phyloP scores from a whole-genome alignment of 345 rosid genomes.

The Eucalyptus paniculata region DNA sequence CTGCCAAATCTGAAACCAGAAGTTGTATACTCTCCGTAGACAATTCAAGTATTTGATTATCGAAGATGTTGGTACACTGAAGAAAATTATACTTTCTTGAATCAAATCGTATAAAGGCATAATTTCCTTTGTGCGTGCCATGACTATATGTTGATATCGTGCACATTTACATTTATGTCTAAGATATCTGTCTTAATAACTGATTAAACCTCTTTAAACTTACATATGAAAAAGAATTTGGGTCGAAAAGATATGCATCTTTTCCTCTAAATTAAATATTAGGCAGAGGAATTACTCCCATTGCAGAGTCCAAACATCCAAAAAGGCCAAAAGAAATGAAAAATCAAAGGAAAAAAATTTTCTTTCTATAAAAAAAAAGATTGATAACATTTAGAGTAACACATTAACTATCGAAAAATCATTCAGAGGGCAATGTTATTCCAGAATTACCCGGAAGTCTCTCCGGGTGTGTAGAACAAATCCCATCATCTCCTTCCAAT shows the following conservation, averaged over 20 bases:
- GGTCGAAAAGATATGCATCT: not conserved
- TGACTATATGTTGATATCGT: not conserved
- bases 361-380: not conserved
- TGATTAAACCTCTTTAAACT: not conserved
- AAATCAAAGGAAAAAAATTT: not conserved
- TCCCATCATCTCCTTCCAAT: slow-evolving; percentile 77
- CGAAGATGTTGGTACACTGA: not conserved
- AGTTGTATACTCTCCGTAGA: not conserved
- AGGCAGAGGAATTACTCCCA: not conserved
- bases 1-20: not conserved
- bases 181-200: not conserved
- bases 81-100: not conserved
- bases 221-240: not conserved
- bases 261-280: not conserved
- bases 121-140: not conserved
- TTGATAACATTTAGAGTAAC: not conserved
- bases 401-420: not conserved
- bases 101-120: not conserved
- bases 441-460: slow-evolving; percentile 62
- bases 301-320: not conserved
- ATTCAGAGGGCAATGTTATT: not conserved
- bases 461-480: slow-evolving; percentile 91
- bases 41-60: not conserved
- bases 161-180: not conserved
- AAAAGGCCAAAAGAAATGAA: not conserved